These are phyloP conservation scores for Suillus clintonianus DNA, from an alignment of 768 basidiomycete genomes.

Conservation along the genomic window DNA sequence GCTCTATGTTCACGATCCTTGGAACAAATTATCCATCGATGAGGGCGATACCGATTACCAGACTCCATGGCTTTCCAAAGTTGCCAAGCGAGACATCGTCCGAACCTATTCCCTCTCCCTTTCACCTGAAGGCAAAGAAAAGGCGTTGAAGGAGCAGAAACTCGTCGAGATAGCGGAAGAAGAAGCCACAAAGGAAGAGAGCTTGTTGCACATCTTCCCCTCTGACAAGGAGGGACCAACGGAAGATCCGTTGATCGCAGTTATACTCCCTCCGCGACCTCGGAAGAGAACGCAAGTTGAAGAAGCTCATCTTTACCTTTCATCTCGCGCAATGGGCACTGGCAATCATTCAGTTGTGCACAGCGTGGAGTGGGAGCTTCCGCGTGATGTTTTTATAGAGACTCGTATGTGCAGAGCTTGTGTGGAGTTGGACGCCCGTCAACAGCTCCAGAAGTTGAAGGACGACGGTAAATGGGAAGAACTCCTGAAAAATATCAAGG, in stretches of 20 bases:
- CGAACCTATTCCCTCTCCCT: slow-evolving; percentile 32
- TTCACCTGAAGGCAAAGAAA: background rate
- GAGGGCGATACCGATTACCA: background rate
- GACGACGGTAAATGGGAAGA: slow-evolving; percentile 21
- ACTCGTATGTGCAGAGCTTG: slow-evolving; percentile 42
- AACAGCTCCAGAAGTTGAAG: slow-evolving; percentile 23
- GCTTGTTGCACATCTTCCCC: slow-evolving; percentile 21
- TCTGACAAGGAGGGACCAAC: slow-evolving; percentile 20
- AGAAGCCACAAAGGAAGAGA: slow-evolving; percentile 12
- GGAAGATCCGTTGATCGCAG: slow-evolving; percentile 29
- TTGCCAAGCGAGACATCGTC: slow-evolving; percentile 23
- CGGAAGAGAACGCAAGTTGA: slow-evolving; percentile 20
- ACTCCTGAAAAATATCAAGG: background rate
- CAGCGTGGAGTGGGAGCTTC: slow-evolving; percentile 53
- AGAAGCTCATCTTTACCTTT: slow-evolving; percentile 54
- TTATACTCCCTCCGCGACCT: slow-evolving; percentile 30
- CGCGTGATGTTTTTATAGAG: slow-evolving; percentile 39
- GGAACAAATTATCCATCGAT: slow-evolving; percentile 29
- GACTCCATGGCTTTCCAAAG: slow-evolving; percentile 29
- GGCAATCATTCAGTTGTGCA: slow-evolving; percentile 59
- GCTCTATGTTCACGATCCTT: slow-evolving; percentile 48
- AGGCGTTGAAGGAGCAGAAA: slow-evolving; percentile 1
- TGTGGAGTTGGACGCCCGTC: slow-evolving; percentile 31
- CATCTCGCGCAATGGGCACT: slow-evolving; percentile 37
- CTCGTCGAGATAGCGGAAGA: slow-evolving; percentile 9